A percentile compares a stretch with the other conserved stretches of the same genome.
Evolutionary conservation across 495 filamentous ascomycete genomes (phyloP).

Genomic region (Cairneyella variabilis): DNA sequence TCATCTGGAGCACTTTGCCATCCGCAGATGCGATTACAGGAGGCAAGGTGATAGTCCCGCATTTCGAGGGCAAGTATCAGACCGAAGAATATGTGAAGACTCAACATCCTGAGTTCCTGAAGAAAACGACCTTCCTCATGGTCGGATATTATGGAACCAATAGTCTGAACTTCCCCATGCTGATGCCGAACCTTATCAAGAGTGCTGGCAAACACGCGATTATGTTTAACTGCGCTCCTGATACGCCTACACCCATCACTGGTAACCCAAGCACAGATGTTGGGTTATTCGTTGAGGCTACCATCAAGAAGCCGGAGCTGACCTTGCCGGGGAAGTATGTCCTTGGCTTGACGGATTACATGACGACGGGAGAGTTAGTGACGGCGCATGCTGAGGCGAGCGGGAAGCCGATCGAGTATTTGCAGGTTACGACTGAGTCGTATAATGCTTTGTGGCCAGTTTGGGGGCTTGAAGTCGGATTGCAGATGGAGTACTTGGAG

Average conservation of each 20-base stretch:
- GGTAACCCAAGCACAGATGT: not conserved
- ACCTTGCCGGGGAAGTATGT: not conserved
- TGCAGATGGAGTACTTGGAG: not conserved
- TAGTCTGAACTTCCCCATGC: too few species aligned
- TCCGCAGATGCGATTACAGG: constrained; percentile 26
- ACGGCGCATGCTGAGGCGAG: not conserved
- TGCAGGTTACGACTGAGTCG: not conserved
- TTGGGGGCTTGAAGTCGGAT: not conserved
- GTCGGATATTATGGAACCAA: too few species aligned
- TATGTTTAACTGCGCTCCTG: too few species aligned
- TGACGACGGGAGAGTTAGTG: not conserved
- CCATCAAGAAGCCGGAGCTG: not conserved
- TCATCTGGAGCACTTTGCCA: constrained; percentile 43
- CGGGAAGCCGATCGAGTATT: not conserved
- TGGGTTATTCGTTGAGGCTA: not conserved
- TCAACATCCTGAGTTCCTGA: constrained; percentile 20
- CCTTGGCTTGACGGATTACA: not conserved
- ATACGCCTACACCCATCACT: too few species aligned
- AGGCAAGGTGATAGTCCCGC: constrained; percentile 32
- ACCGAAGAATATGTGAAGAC: constrained; percentile 35
- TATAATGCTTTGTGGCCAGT: not conserved
- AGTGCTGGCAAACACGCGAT: too few species aligned
- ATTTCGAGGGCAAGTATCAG: constrained; percentile 37
- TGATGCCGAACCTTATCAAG: too few species aligned
- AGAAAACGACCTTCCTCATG: constrained; percentile 40